These are phyloP conservation scores for Sabuloglossum arenarium DNA, from an alignment of 495 filamentous ascomycete genomes.

Conservation along the genomic window DNA sequence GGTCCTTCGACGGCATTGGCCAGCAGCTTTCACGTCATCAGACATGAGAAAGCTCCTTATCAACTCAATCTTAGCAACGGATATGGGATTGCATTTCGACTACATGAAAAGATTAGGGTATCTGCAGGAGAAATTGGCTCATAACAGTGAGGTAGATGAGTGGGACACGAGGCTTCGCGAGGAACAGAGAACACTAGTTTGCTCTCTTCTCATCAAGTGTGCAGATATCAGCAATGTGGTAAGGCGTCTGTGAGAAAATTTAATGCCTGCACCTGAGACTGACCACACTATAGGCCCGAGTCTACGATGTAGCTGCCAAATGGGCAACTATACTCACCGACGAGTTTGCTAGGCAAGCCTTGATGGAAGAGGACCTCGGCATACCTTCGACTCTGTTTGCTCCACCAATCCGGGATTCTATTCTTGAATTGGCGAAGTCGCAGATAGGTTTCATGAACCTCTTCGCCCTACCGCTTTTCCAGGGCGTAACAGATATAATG, in stretches of 20 bases:
- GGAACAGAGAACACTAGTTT: conserved; percentile 56
- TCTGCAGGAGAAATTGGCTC: conserved; percentile 52
- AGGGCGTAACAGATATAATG: conserved; percentile 62
- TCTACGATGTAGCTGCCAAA: conserved; percentile 54
- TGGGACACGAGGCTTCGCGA: conserved; percentile 54
- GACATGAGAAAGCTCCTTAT: conserved; percentile 80
- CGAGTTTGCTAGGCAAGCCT: conserved; percentile 80
- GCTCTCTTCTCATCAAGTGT: conserved; percentile 87
- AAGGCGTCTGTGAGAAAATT: conserved; percentile 17
- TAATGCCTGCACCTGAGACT: not conserved
- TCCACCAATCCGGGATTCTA: conserved; percentile 60
- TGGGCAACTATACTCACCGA: conserved; percentile 88
- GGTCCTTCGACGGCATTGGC: conserved; percentile 87
- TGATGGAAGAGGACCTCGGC: conserved; percentile 72
- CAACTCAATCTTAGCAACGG: conserved; percentile 83
- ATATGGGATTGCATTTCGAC: conserved; percentile 91
- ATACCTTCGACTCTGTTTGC: conserved; percentile 74
- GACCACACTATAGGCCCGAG: conserved; percentile 42
- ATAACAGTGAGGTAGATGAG: conserved; percentile 35
- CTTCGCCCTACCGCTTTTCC: conserved; percentile 81
- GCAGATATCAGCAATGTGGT: conserved; percentile 98
- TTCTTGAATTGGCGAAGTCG: conserved; percentile 61
- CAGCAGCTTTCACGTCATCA: conserved; percentile 47
- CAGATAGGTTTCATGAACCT: conserved; percentile 94
- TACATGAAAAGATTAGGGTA: conserved; percentile 74